Percentiles rank a stretch among this genome's conserved stretches.
Conservation (phyloP, 129 eudicot species). For the Flaveria trinervia region DNA sequence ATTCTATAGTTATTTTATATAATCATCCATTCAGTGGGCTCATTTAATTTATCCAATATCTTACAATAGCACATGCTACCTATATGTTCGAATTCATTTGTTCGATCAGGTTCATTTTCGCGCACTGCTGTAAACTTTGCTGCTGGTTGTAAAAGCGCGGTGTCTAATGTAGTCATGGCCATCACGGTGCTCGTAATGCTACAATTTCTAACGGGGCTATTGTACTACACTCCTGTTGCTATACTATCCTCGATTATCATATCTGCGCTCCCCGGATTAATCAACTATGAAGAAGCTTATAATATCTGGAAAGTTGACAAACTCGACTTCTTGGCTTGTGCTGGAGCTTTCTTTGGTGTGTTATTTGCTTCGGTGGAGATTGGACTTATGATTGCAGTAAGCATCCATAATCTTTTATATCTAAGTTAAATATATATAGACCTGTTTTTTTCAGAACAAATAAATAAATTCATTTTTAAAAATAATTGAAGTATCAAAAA, state of each 20-base stretch:
- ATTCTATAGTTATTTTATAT: no score
- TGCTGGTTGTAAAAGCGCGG: slow-evolving; percentile 60
- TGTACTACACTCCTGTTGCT: slow-evolving; percentile 63
- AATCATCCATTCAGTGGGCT: no score
- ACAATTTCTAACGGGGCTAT: slow-evolving; percentile 48
- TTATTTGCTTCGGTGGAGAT: slow-evolving; percentile 64
- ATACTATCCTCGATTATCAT: slow-evolving; percentile 62
- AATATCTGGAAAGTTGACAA: slow-evolving; percentile 74
- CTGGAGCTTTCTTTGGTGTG: slow-evolving; percentile 64
- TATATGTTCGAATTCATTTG: not conserved
- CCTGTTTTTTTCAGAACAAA: no score
- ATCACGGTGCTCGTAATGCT: slow-evolving; percentile 61
- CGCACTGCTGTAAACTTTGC: slow-evolving; percentile 64
- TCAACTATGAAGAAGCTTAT: slow-evolving; percentile 56
- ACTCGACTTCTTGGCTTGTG: slow-evolving; percentile 59
- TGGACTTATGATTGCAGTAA: slow-evolving; percentile 66
- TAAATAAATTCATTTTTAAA: no score
- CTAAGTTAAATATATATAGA: not conserved
- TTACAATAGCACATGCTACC: not conserved
- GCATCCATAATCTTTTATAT: not conserved
- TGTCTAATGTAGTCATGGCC: slow-evolving; percentile 68
- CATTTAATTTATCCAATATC: no score
- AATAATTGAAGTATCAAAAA: no score
- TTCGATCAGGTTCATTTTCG: slow-evolving; percentile 62
- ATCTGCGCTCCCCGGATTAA: slow-evolving; percentile 67